Base-by-base conservation (phyloP, 352 stramenopile species). In the Phytophthora lateralis region DNA sequence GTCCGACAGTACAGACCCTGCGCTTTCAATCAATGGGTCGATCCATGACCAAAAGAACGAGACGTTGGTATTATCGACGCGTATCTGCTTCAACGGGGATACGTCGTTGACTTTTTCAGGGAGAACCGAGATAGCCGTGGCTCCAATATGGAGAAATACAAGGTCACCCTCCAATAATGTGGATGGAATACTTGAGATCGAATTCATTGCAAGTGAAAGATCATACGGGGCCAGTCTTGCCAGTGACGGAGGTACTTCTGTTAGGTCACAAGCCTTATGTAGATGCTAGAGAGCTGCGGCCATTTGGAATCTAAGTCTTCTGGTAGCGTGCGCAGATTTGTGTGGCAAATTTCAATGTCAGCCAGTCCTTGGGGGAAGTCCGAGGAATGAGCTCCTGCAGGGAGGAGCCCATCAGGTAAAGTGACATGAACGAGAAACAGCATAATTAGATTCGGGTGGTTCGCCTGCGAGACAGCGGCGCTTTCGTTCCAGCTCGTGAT, bases 291-390 rank as follows among this genome's bases (percentile, higher is more conserved):
- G 6, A 52, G 34, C 15, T 71, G 58, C 0, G 77, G 52, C 77
- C 80, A 89, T 5, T 55, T 66, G 0, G n/a, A 57, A 44, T 84
- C 61, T 9, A 89, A 44, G 20, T 85, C 52, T 6, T 71, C 44
- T 0, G 80, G 77, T 1, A 86, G 43, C 1, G 61, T 39, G 0
- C 45, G 67, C 15, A 88, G 41, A 39, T 80, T 86, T 20, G 63
- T 70, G 10, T 56, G 35, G 2, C 35, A 67, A 47, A 86, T 57
- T 34, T 76, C 71, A 10, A 88, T 60, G 29, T 84, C 64, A 2
- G 18, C 11, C n/a, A 66, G 34, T 27, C 17, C 21, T 17, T 18
- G 15, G 1, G 63, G 57, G 1, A 61, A 68, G 12, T 75, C 60
- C 2, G 27, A 8, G 6, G 58, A 55, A 0, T 55, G 54, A 12